phyloP scores from a whole-genome alignment of 805 yeast genomes.

The Saccharomyces jurei region DNA sequence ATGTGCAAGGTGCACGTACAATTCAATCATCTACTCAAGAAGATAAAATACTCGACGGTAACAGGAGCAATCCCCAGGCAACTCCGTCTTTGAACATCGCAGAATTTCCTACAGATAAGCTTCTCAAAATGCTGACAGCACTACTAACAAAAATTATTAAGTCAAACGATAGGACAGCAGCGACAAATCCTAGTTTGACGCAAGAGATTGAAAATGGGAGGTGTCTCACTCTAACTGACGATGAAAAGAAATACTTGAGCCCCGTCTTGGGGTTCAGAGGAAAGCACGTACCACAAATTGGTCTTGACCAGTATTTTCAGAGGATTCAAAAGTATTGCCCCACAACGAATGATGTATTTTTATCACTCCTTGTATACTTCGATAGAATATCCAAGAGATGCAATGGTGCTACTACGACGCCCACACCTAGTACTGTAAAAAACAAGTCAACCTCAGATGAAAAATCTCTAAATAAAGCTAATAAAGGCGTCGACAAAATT shows the following conservation, averaged over 20 bases:
- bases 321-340: conserved; percentile 95
- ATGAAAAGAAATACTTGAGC: conserved; percentile 36
- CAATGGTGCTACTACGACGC: conserved; percentile 11
- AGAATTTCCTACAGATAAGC: conserved; percentile 71
- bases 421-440: neutral
- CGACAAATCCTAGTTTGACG: conserved; percentile 2
- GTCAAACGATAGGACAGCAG: conserved; percentile 71
- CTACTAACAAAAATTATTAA: conserved; percentile 79
- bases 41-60: neutral
- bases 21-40: neutral
- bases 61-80: neutral
- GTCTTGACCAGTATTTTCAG: conserved; percentile 78
- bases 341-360: conserved; percentile 92
- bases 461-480: conserved; percentile 10
- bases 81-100: conserved; percentile 46
- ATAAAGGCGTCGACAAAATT: conserved; percentile 4
- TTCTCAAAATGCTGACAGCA: conserved; percentile 78
- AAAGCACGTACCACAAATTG: conserved; percentile 91
- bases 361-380: conserved; percentile 83
- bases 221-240: conserved; percentile 36
- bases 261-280: conserved; percentile 86
- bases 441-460: neutral
- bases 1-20: neutral
- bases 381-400: conserved; percentile 80
- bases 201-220: neutral